phyloP scores from a whole-genome alignment of 2,329 filamentous ascomycete genomes.

The Phaeosphaeria sp. region DNA sequence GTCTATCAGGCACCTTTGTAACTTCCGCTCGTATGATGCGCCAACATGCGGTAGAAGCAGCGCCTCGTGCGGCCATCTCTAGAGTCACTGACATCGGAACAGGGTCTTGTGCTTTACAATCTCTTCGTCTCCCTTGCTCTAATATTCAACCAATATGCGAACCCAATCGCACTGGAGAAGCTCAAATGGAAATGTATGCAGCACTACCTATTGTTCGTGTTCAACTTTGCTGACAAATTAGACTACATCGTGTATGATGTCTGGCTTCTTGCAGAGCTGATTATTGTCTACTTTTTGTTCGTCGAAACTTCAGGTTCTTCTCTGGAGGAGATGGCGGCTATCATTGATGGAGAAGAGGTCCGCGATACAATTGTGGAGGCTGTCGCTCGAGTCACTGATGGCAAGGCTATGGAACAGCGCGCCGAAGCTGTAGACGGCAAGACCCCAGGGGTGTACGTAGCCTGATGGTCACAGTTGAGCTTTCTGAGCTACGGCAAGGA shows the following conservation, averaged over 20 bases:
- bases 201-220: neutral
- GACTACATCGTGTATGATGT: slow-evolving; percentile 20
- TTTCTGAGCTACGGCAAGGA: too few relatives aligned
- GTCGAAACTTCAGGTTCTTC: slow-evolving; percentile 18
- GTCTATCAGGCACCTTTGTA: too few relatives aligned
- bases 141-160: slow-evolving; percentile 8
- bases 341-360: slow-evolving; percentile 13
- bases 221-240: slow-evolving; percentile 39
- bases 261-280: slow-evolving; percentile 27
- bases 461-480: neutral
- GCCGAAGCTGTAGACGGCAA: neutral
- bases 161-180: slow-evolving; percentile 8
- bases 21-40: too few relatives aligned
- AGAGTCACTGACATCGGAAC: neutral
- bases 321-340: slow-evolving; percentile 17
- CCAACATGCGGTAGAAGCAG: too few relatives aligned
- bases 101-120: slow-evolving; percentile 25
- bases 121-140: slow-evolving; percentile 5
- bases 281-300: slow-evolving; percentile 14
- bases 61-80: too few relatives aligned
- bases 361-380: slow-evolving; percentile 10
- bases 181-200: slow-evolving; percentile 11
- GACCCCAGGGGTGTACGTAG: neutral
- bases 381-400: slow-evolving; percentile 8
- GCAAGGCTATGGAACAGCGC: slow-evolving; percentile 2